Evolutionary conservation across 371 early-diverging fungal genomes (phyloP).

Genomic region (Paraphysoderma sedebokerense): DNA sequence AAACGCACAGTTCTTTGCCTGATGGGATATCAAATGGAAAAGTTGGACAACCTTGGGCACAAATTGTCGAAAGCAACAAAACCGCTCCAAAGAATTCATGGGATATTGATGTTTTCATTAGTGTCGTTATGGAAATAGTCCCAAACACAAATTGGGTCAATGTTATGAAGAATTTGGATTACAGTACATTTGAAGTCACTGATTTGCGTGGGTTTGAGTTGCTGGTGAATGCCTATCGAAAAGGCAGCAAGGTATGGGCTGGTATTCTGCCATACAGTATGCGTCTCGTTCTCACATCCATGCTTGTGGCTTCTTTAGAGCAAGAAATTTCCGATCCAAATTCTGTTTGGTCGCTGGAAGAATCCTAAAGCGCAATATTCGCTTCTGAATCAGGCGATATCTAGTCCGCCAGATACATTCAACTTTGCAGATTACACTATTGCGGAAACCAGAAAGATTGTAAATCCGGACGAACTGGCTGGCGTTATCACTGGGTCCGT

Average conservation of each 20-base stretch:
- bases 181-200: neutral
- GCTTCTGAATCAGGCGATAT: conserved; percentile 15
- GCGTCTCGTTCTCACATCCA: neutral
- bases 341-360: conserved; percentile 57
- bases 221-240: conserved; percentile 1
- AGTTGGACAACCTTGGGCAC: neutral
- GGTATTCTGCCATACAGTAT: neutral
- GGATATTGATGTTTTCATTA: conserved; percentile 1
- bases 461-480: conserved; percentile 31
- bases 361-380: conserved; percentile 12
- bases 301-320: neutral
- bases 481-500: conserved; percentile 20
- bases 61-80: neutral
- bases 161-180: conserved; percentile 2
- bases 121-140: neutral
- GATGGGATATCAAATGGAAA: neutral
- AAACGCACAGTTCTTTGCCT: neutral
- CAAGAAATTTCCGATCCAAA: conserved; percentile 41
- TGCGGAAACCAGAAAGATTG: conserved; percentile 14
- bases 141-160: conserved; percentile 1
- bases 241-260: neutral
- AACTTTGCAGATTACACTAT: conserved; percentile 1
- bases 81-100: neutral
- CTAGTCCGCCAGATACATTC: conserved; percentile 8
- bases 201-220: conserved; percentile 5